Evolutionary conservation across 2,329 filamentous ascomycete genomes (phyloP).

Genomic region (Fusarium vanettenii): DNA sequence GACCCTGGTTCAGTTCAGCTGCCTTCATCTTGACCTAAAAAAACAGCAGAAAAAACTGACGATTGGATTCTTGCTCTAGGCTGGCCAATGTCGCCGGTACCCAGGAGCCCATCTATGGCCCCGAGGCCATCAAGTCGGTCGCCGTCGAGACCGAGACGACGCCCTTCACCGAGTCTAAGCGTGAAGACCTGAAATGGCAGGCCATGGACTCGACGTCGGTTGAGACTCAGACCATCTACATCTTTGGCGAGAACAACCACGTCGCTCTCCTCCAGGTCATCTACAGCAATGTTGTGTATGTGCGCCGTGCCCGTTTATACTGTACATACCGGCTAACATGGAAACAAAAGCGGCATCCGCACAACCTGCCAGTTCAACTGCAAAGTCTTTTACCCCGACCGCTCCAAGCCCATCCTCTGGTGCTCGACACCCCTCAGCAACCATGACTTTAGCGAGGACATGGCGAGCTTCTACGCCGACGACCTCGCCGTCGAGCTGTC

Average conservation of each 20-base stretch:
- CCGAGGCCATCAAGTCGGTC: conserved; percentile 87
- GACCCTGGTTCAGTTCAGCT: conserved; percentile 6
- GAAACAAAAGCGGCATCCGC: conserved; percentile 77
- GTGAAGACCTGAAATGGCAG: conserved; percentile 85
- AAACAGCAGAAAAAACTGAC: conserved; percentile 33
- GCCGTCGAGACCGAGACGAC: conserved; percentile 81
- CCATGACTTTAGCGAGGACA: conserved; percentile 85
- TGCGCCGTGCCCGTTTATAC: background rate
- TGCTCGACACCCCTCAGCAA: conserved; percentile 83
- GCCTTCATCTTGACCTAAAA: background rate
- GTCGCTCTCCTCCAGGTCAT: conserved; percentile 89
- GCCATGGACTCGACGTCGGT: conserved; percentile 86
- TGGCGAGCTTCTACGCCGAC: conserved; percentile 85
- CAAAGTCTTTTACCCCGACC: conserved; percentile 87
- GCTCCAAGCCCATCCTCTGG: conserved; percentile 82
- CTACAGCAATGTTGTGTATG: conserved; percentile 96
- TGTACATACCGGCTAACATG: conserved; percentile 15
- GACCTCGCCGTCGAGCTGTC: conserved; percentile 87
- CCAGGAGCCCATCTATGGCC: conserved; percentile 95
- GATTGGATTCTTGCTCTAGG: conserved; percentile 52
- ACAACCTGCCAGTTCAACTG: conserved; percentile 94
- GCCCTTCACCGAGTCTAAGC: conserved; percentile 83
- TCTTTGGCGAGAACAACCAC: conserved; percentile 81
- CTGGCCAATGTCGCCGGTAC: conserved; percentile 89
- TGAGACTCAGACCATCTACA: conserved; percentile 95